A percentile compares a stretch with the other conserved stretches of the same genome.
phyloP scores from a whole-genome alignment of 495 filamentous ascomycete genomes.

The Aspergillus bridgeri region DNA sequence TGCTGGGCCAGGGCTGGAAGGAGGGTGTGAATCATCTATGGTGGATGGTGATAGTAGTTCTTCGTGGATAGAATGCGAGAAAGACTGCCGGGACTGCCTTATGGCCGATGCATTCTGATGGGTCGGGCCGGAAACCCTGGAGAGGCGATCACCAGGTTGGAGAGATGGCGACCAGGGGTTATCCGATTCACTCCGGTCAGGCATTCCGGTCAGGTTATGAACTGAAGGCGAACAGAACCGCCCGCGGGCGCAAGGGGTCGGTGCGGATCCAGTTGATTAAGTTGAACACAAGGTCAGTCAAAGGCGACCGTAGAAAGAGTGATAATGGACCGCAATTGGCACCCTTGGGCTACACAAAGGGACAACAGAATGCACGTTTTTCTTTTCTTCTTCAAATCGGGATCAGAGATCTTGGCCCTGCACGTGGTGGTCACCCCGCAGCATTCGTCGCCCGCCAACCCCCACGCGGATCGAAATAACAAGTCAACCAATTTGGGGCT shows the following conservation, averaged over 20 bases:
- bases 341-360: slow-evolving; percentile 9
- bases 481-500: not conserved
- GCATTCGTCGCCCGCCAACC: slow-evolving; percentile 15
- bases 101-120: slow-evolving; percentile 1
- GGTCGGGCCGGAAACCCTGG: slow-evolving; percentile 7
- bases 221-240: not conserved
- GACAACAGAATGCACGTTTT: slow-evolving; percentile 18
- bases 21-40: not conserved
- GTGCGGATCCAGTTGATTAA: slow-evolving; percentile 2
- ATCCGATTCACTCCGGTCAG: slow-evolving; percentile 12
- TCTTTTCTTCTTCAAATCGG: slow-evolving; percentile 8
- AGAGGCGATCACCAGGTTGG: slow-evolving; percentile 9
- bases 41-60: not conserved
- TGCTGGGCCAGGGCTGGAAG: not conserved
- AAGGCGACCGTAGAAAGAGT: slow-evolving; percentile 1
- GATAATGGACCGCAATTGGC: slow-evolving; percentile 12
- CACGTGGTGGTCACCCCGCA: slow-evolving; percentile 21
- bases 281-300: not conserved
- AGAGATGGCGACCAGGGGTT: slow-evolving; percentile 7
- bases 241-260: slow-evolving; percentile 10
- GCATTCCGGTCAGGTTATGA: slow-evolving; percentile 8
- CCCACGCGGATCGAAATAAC: slow-evolving; percentile 2
- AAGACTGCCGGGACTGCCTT: not conserved
- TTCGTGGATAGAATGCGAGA: not conserved
- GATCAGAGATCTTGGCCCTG: slow-evolving; percentile 23